A percentile compares a stretch with the other conserved stretches of the same genome.
Conservation (phyloP, 202 grass and related monocot species). For the Cymbopogon flexuosus region DNA sequence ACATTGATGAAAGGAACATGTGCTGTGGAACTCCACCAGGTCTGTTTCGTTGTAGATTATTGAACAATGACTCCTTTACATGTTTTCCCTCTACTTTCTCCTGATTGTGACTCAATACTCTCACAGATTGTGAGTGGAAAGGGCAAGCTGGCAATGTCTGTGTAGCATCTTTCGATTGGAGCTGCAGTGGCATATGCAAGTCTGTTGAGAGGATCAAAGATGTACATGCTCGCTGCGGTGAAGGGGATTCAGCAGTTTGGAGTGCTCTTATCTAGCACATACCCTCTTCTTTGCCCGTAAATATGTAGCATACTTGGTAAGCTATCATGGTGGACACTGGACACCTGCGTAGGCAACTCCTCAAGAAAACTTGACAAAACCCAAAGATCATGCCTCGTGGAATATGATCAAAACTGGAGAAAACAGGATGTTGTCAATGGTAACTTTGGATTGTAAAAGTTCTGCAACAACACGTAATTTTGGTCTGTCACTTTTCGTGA, state of each 20-base stretch:
- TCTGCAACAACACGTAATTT: not conserved
- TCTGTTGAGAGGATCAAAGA: conserved; percentile 78
- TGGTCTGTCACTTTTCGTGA: not conserved
- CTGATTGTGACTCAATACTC: not conserved
- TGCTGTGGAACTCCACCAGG: conserved; percentile 90
- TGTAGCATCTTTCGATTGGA: conserved; percentile 87
- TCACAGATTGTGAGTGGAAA: conserved; percentile 82
- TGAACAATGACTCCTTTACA: not conserved
- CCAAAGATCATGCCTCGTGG: not conserved
- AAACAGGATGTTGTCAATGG: not conserved
- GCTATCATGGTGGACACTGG: not conserved
- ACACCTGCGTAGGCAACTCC: not conserved
- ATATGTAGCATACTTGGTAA: conserved; percentile 33
- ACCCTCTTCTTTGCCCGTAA: not conserved
- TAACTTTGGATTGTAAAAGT: not conserved
- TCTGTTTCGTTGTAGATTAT: conserved; percentile 8
- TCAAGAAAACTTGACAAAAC: not conserved
- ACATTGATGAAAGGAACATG: conserved; percentile 86
- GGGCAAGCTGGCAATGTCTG: conserved; percentile 74
- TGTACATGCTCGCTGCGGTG: conserved; percentile 61
- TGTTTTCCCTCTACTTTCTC: not conserved
- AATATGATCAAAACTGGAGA: conserved; percentile 1
- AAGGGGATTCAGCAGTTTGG: conserved; percentile 68
- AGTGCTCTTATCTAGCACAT: conserved; percentile 55
- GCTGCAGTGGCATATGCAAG: conserved; percentile 88